These are phyloP conservation scores for Botryotinia convoluta DNA, from an alignment of 2,329 filamentous ascomycete genomes.

Conservation along the genomic window DNA sequence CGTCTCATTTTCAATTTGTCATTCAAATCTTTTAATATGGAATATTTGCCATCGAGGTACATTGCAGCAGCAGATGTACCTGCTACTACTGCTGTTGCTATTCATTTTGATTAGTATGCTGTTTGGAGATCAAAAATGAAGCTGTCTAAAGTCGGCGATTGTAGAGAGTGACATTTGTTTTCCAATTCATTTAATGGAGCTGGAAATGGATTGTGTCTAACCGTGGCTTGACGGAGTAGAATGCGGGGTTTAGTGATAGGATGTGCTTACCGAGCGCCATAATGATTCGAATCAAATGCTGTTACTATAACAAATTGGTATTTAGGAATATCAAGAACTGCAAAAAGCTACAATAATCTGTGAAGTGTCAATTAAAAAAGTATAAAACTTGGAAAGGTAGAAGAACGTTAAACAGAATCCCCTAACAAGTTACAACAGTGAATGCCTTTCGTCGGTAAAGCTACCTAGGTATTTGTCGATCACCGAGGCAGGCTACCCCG, in stretches of 20 bases:
- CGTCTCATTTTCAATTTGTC: constrained; percentile 45
- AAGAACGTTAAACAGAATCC: neutral
- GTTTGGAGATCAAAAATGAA: neutral
- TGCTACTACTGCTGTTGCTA: constrained; percentile 35
- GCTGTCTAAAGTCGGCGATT: neutral
- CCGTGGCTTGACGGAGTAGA: neutral
- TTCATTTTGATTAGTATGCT: constrained; percentile 8
- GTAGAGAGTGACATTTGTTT: neutral
- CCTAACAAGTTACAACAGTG: neutral
- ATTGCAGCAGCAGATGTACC: constrained; percentile 46
- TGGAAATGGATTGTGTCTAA: neutral
- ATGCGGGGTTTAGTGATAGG: neutral
- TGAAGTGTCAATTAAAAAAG: neutral
- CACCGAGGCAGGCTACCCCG: constrained; percentile 8
- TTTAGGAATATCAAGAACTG: neutral
- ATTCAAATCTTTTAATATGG: constrained; percentile 60
- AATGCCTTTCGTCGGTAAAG: neutral
- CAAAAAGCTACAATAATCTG: neutral
- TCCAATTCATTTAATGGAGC: neutral
- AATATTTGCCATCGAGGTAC: constrained; percentile 69
- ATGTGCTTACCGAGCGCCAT: constrained; percentile 10
- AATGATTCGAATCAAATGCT: neutral
- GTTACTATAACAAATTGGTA: neutral
- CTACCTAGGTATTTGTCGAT: neutral
- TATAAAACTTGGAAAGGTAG: neutral